Evolutionary conservation across 768 basidiomycete genomes (phyloP).

Genomic region (Russula ochroleuca): DNA sequence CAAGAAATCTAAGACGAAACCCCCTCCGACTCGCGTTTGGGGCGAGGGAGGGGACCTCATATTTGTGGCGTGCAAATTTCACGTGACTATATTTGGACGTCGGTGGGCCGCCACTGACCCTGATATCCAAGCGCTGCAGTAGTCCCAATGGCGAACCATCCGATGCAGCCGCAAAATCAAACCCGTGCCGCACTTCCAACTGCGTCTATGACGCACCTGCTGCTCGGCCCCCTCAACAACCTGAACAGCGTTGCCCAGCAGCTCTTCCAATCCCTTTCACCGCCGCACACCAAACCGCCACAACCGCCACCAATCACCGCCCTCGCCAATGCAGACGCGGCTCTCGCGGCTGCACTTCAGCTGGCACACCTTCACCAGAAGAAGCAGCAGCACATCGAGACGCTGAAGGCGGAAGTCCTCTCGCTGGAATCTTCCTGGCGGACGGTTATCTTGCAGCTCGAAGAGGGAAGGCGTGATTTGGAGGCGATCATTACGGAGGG

Average conservation of each 20-base stretch:
- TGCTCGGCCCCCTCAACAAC: conserved; percentile 58
- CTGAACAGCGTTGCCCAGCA: conserved; percentile 61
- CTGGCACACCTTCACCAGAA: conserved; percentile 68
- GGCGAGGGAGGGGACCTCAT: too few species aligned
- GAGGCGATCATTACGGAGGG: conserved; percentile 70
- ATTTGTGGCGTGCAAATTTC: too few species aligned
- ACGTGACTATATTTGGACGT: too few species aligned
- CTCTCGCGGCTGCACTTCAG: conserved; percentile 61
- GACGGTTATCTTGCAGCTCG: conserved; percentile 59
- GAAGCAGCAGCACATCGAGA: conserved; percentile 69
- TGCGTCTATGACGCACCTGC: conserved; percentile 55
- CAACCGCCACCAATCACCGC: conserved; percentile 53
- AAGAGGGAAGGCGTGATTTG: conserved; percentile 61
- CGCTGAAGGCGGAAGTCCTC: conserved; percentile 64
- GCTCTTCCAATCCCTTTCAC: conserved; percentile 70
- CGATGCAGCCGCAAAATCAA: background rate
- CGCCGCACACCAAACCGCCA: conserved; percentile 57
- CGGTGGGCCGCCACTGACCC: too few species aligned
- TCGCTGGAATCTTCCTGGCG: conserved; percentile 65
- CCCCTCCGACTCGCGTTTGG: too few species aligned
- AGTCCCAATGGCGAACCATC: too few species aligned
- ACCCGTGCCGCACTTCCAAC: background rate
- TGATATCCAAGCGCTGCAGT: too few species aligned
- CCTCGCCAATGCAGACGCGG: conserved; percentile 59
- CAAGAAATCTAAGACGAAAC: too few species aligned